Base-by-base conservation (phyloP, 1,284 basidiomycete genomes). In the Leccinum fallax region DNA sequence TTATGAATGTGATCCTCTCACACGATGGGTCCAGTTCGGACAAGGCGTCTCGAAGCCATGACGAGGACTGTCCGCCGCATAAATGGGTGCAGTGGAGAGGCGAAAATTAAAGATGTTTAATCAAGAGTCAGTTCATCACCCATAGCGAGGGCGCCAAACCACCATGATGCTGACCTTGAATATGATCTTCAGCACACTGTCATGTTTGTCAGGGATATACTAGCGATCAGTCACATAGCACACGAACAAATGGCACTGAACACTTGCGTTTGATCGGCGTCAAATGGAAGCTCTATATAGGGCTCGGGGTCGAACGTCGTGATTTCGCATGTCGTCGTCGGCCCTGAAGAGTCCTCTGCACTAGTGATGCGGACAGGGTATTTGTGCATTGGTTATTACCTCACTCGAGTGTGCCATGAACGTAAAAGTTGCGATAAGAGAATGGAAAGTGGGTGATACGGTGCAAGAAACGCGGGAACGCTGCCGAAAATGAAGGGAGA, bases 21-120 rank as follows among this genome's bases (percentile, higher is more conserved):
- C 90, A 94, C 0, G 91, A 89, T 9, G 92, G 84, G 66, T 96
- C 94, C 15, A 97, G 81, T 72, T 97, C 95, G 15, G 89, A 88
- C n/a, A 97, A 83, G 0, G 95, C 94, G 65, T 96, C 94, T 54
- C 91, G 87, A 48, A 97, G 87, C 93, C 93, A 95, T 7, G 90
- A 93, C 11, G 94, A 95, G 36, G 61, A 66, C 64, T 66, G 52
- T 43, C 40, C 55, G 40, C 19, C 58, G 28, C 48, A 38, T 36
- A 58, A 57, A 51, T 24, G 24, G 26, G 26, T 28, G 56, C 34
- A 32, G 55, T 21, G n/a, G 21, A 19, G 57, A 16, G 34, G 49
- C 49, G 49, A 16, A 53, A 55, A 21, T 40, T 4, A 3, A 36
- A 34, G 46, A 55, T 8, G 46, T 53, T 7, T 7, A 43, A 38